Conservation (phyloP, 2,329 filamentous ascomycete genomes). For the Clonostachys rhizophaga region DNA sequence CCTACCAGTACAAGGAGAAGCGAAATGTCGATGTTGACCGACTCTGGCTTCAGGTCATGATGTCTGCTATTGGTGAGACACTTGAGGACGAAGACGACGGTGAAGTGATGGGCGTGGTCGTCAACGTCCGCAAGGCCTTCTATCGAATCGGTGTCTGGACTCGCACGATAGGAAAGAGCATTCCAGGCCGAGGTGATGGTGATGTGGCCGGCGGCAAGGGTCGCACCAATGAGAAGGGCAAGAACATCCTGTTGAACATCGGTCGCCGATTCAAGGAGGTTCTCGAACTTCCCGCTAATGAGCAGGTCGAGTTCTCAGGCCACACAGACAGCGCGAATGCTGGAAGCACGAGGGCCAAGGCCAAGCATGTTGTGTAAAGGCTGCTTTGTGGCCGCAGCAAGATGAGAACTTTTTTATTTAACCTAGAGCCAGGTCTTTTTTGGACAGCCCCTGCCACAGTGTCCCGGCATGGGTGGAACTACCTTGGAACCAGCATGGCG, state of each 20-base stretch:
- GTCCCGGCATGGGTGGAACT: too few relatives aligned
- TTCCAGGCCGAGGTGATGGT: conserved; percentile 69
- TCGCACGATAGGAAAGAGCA: conserved; percentile 82
- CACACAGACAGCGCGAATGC: conserved; percentile 92
- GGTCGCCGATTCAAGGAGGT: conserved; percentile 91
- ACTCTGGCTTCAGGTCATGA: conserved; percentile 95
- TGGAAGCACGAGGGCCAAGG: conserved; percentile 92
- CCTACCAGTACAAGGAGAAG: conserved; percentile 97
- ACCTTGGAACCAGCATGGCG: too few relatives aligned
- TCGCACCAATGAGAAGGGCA: conserved; percentile 74
- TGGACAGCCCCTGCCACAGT: too few relatives aligned
- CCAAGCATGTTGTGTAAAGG: conserved; percentile 78
- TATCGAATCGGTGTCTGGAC: conserved; percentile 98
- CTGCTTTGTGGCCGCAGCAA: too few relatives aligned
- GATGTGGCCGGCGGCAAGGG: conserved; percentile 74
- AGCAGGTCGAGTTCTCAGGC: conserved; percentile 89
- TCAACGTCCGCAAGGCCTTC: conserved; percentile 98
- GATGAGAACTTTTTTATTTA: too few relatives aligned
- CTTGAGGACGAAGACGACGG: conserved; percentile 92
- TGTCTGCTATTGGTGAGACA: conserved; percentile 94
- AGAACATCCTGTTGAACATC: conserved; percentile 78
- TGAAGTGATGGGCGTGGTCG: conserved; percentile 98
- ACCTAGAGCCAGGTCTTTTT: too few relatives aligned
- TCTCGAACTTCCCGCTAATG: conserved; percentile 70
- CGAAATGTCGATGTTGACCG: conserved; percentile 87